Evolutionary conservation across 192 early-diverging fungal species (phyloP).

Genomic region (Pilobolus umbonatus): DNA sequence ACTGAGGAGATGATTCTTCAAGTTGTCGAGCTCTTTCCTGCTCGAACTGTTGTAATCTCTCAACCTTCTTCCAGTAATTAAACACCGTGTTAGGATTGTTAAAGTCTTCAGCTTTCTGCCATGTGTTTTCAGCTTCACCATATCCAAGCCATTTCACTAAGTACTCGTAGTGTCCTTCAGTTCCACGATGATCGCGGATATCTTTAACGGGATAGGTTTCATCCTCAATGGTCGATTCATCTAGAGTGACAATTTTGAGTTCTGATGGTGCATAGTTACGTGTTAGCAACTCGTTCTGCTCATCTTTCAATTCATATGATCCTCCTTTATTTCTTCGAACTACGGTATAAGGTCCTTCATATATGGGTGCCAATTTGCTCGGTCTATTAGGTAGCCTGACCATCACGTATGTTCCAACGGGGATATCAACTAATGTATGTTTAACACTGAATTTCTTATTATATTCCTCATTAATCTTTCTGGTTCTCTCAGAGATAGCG

Average conservation of each 20-base stretch:
- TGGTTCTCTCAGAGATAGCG: neutral
- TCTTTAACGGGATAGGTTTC: no score
- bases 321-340: neutral
- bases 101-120: conserved; percentile 1
- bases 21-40: neutral
- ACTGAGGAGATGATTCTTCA: no score
- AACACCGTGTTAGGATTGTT: neutral
- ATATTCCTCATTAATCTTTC: conserved; percentile 1
- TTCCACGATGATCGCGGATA: neutral
- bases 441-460: conserved; percentile 1
- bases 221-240: no score
- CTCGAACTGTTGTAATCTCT: neutral
- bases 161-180: neutral
- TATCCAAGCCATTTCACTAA: neutral
- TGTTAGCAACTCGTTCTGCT: neutral
- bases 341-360: neutral
- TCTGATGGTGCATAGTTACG: no score
- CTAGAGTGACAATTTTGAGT: no score
- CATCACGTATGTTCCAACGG: neutral
- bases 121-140: neutral
- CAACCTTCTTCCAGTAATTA: neutral
- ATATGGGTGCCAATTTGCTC: neutral
- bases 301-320: neutral
- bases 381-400: neutral
- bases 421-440: neutral